Percentiles rank a stretch among this genome's conserved stretches.
phyloP scores from a whole-genome alignment of 2,329 filamentous ascomycete genomes.

The Neospermospora avenae region DNA sequence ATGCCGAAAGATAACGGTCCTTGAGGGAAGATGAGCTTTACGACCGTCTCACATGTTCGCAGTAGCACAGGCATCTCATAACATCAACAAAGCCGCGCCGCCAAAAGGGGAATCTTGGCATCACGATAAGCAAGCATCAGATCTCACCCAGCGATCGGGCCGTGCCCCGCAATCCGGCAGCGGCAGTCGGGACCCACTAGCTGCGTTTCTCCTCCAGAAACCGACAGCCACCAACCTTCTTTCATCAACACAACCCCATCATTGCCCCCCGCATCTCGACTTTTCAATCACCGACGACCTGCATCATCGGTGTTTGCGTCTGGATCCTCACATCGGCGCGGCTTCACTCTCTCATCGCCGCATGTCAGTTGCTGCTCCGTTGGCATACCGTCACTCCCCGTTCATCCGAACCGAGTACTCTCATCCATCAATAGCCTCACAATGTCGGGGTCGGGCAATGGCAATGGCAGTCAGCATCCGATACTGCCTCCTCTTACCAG shows the following conservation, averaged over 20 bases:
- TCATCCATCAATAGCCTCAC: background rate
- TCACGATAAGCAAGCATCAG: too few species aligned
- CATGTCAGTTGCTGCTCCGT: background rate
- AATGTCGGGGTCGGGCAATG: background rate
- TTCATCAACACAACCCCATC: background rate
- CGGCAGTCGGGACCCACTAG: too few species aligned
- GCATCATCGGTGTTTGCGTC: background rate
- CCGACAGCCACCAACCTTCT: background rate
- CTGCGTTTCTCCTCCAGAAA: background rate
- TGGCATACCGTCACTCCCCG: background rate
- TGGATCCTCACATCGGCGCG: background rate
- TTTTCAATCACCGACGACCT: background rate
- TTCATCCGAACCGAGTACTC: background rate
- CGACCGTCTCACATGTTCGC: too few species aligned
- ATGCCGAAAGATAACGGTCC: too few species aligned
- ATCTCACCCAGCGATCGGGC: too few species aligned
- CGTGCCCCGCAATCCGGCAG: too few species aligned
- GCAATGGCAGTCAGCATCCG: background rate
- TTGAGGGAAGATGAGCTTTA: too few species aligned
- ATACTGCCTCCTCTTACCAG: slow-evolving; percentile 1
- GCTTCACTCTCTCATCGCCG: background rate
- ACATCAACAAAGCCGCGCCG: too few species aligned
- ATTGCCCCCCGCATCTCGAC: background rate
- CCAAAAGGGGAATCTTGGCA: too few species aligned
- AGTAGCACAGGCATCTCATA: too few species aligned